phyloP scores from a whole-genome alignment of 2,329 filamentous ascomycete genomes.

The Diplodia intermedia region DNA sequence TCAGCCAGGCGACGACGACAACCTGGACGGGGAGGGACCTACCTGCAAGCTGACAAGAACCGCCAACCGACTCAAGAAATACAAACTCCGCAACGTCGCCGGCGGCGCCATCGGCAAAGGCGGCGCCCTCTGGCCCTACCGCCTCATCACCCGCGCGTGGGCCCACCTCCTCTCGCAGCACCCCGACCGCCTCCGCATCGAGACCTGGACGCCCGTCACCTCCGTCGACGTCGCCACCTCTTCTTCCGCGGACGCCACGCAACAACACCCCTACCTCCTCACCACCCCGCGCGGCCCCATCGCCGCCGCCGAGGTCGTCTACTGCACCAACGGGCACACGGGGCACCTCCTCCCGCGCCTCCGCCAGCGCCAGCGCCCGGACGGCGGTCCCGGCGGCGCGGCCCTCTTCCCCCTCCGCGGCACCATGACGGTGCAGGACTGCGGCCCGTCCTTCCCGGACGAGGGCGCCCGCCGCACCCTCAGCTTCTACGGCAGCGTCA shows the following conservation, averaged over 20 bases:
- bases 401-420: conserved; percentile 56
- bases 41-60: neutral
- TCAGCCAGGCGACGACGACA: too few relatives aligned
- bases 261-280: conserved; percentile 40
- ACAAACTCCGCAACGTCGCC: conserved; percentile 3
- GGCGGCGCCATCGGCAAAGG: conserved; percentile 40
- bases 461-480: conserved; percentile 55
- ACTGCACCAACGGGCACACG: conserved; percentile 65
- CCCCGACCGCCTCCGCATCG: conserved; percentile 45
- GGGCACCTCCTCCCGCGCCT: conserved; percentile 60
- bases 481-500: conserved; percentile 48
- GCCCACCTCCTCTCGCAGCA: conserved; percentile 13
- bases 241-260: conserved; percentile 42
- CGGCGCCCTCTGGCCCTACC: conserved; percentile 37
- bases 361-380: conserved; percentile 35
- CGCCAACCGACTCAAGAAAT: neutral
- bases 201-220: conserved; percentile 49
- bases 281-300: conserved; percentile 56
- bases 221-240: conserved; percentile 38
- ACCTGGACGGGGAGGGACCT: too few relatives aligned
- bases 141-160: conserved; percentile 30
- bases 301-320: conserved; percentile 59
- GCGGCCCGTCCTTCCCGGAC: conserved; percentile 45
- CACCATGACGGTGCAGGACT: conserved; percentile 59
- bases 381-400: conserved; percentile 46